phyloP scores from a whole-genome alignment of 1,284 basidiomycete genomes.

The Hemileia vastatrix region DNA sequence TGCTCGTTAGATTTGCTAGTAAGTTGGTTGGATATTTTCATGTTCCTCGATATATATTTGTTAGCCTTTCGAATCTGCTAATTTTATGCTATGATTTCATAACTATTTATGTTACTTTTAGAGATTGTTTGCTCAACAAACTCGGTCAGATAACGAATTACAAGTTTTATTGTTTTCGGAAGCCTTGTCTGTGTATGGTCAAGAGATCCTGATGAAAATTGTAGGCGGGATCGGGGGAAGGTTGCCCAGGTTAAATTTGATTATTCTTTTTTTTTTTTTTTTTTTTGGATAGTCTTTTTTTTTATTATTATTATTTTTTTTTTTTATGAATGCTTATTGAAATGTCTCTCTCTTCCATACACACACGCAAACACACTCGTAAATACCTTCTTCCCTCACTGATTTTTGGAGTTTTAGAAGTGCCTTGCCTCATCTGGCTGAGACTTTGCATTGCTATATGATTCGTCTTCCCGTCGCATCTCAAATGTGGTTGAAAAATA shows the following conservation, averaged over 20 bases:
- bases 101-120: not conserved
- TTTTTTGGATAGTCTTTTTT: no score
- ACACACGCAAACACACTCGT: no score
- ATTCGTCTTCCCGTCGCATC: conserved; percentile 30
- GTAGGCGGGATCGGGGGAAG: conserved; percentile 8
- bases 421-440: conserved; percentile 30
- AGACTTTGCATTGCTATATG: conserved; percentile 34
- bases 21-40: not conserved
- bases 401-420: no score
- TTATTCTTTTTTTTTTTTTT: no score
- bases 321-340: not conserved
- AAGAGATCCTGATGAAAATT: conserved; percentile 4
- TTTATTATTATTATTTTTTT: no score
- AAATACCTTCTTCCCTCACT: no score
- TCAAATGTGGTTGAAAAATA: conserved; percentile 24
- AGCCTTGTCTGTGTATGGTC: conserved; percentile 1
- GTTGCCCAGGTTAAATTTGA: no score
- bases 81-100: not conserved
- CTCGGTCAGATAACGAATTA: conserved; percentile 4
- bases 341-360: not conserved
- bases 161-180: conserved; percentile 8
- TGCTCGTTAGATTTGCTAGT: conserved; percentile 13
- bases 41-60: not conserved
- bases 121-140: not conserved
- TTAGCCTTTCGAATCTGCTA: not conserved